phyloP scores from a whole-genome alignment of 805 yeast species.

The Lipomyces anomalus region DNA sequence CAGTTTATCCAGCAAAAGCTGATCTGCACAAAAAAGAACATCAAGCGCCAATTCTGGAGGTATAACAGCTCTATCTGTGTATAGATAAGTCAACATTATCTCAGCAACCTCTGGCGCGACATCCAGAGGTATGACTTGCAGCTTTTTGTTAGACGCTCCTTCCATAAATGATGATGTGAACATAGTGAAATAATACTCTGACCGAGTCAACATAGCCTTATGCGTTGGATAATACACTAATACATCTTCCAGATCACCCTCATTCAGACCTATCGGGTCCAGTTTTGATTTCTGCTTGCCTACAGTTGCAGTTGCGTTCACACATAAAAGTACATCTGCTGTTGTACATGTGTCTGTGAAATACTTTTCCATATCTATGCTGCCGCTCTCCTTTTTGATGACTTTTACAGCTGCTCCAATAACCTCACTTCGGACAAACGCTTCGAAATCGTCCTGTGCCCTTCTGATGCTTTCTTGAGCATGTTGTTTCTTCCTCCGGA shows the following conservation, averaged over 20 bases:
- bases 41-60: slow-evolving; percentile 50
- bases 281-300: slow-evolving; percentile 25
- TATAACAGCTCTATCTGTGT: slow-evolving; percentile 54
- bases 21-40: slow-evolving; percentile 54
- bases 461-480: slow-evolving; percentile 34
- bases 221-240: slow-evolving; percentile 66
- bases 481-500: slow-evolving; percentile 32
- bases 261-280: no score
- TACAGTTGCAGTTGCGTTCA: background rate
- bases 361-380: slow-evolving; percentile 9
- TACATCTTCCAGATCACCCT: no score
- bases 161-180: slow-evolving; percentile 49
- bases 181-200: slow-evolving; percentile 61
- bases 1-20: slow-evolving; percentile 47
- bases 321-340: background rate
- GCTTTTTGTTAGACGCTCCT: slow-evolving; percentile 16
- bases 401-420: no score
- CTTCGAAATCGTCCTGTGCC: slow-evolving; percentile 27
- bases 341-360: background rate
- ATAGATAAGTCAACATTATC: slow-evolving; percentile 49
- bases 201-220: slow-evolving; percentile 52
- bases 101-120: slow-evolving; percentile 41
- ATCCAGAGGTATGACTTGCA: slow-evolving; percentile 32
- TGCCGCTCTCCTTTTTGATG: no score
- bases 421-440: slow-evolving; percentile 32